These are phyloP conservation scores for Mycena filopes DNA, from an alignment of 768 basidiomycete species.

Conservation along the genomic window DNA sequence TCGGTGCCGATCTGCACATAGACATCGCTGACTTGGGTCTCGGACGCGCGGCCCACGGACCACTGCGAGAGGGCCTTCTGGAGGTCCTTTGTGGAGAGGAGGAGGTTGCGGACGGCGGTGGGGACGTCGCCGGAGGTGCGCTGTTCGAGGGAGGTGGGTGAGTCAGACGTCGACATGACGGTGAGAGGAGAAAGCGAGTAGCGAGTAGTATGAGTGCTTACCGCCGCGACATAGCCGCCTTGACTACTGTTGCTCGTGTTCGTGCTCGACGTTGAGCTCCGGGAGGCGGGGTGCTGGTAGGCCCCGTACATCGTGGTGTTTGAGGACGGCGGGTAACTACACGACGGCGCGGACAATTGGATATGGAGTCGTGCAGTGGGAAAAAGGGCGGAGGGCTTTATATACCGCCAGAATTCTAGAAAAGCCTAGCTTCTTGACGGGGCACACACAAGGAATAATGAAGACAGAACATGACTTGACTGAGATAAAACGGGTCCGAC, in stretches of 20 bases:
- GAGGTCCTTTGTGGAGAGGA: conserved; percentile 86
- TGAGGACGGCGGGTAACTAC: not conserved
- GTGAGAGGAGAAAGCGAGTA: not conserved
- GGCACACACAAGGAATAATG: conserved; percentile 7
- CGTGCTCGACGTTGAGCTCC: conserved; percentile 30
- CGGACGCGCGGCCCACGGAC: conserved; percentile 67
- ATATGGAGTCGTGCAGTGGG: not conserved
- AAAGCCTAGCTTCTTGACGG: not conserved
- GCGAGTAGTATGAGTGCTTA: no score
- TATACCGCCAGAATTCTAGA: conserved; percentile 5
- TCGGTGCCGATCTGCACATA: conserved; percentile 92
- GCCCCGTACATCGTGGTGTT: conserved; percentile 25
- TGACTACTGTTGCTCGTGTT: conserved; percentile 33
- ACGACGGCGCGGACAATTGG: conserved; percentile 9
- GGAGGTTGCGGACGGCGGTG: conserved; percentile 69
- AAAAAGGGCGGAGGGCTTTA: not conserved
- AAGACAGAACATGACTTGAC: not conserved
- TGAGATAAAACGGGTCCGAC: conserved; percentile 9
- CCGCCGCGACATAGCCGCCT: conserved; percentile 13
- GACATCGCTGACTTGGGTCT: conserved; percentile 85
- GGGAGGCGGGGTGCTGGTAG: conserved; percentile 9
- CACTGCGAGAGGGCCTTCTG: conserved; percentile 79
- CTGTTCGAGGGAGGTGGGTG: conserved; percentile 37
- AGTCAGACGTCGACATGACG: conserved; percentile 27
- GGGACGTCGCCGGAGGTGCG: conserved; percentile 60